Base-by-base conservation (phyloP, 352 stramenopile genomes). In the Phytophthora tubulina region DNA sequence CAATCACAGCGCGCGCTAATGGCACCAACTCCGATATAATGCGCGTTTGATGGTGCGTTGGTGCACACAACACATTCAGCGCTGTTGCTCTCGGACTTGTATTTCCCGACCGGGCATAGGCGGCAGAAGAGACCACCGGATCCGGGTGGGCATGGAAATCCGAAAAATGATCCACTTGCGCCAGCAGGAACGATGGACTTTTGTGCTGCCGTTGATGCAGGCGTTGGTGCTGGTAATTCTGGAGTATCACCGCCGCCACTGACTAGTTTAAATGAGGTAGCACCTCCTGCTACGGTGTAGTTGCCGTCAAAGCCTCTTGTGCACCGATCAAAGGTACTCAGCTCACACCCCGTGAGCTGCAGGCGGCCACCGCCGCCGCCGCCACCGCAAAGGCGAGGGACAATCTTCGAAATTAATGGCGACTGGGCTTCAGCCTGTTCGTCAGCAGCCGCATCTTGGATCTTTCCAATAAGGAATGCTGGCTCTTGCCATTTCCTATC, bases 51-150 rank as follows among this genome's bases (percentile, higher is more conserved):
- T 11, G 88, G 88, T 10, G 85, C 83, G 36, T 93, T 95, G 0
- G 59, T 70, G 53, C 88, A 95, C 35, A 66, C 13, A 9, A 83
- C 62, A 14, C 88, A 95, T 67, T 93, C 86, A 54, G 89, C 86
- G 54, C 86, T 95, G 58, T 91, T 93, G 58, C 84, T 90, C 56
- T 93, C 88, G 14, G 84, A 85, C 41, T 95, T 95, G 67, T 85
- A 95, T 32, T 80, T 89, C 1, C 88, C 88, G 0, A 88, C 74
- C 0, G 57, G 46, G 39, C 88, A 95, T 8, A 86, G 53, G 1
- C 88, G 80, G 46, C 88, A 95, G 50, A 95, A 91, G 0, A 95
- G 67, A 17, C 88, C 88, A 8, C 88, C 88, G 10, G 83, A 92
- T 4, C 88, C 88, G 35, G 88, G 88, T 21, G 85, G 79, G 42